Evolutionary conservation across 202 grass and related monocot species (phyloP).

Genomic region (Digitaria exilis): DNA sequence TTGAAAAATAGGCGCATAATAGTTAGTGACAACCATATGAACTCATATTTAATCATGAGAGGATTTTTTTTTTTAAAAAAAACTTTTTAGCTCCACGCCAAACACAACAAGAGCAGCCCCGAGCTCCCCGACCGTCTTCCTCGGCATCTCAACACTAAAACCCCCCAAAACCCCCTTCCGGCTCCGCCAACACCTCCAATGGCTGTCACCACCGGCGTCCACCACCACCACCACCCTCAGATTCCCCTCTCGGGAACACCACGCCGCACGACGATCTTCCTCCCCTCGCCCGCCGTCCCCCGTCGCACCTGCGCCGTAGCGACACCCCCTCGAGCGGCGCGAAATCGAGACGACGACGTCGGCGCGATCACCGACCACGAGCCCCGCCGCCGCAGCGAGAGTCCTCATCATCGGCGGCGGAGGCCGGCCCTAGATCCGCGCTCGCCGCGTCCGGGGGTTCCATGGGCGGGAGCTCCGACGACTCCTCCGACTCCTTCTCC

Average conservation of each 20-base stretch:
- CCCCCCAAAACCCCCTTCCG: too few relatives aligned
- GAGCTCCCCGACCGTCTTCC: too few relatives aligned
- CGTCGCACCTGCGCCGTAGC: not conserved
- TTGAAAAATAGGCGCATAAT: too few relatives aligned
- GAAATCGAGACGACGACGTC: too few relatives aligned
- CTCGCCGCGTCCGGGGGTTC: conserved; percentile 19
- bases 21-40: too few relatives aligned
- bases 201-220: conserved; percentile 1
- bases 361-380: not conserved
- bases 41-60: too few relatives aligned
- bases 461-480: conserved; percentile 41
- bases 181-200: not conserved
- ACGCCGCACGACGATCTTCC: not conserved
- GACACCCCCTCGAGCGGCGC: not conserved
- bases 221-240: not conserved
- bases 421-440: not conserved
- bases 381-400: not conserved
- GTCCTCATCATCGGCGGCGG: too few relatives aligned
- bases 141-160: too few relatives aligned
- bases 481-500: not conserved
- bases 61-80: too few relatives aligned
- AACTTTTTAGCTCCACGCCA: too few relatives aligned
- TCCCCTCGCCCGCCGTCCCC: not conserved
- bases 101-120: too few relatives aligned
- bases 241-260: not conserved